Percentiles rank a stretch among this genome's conserved stretches.
Conservation (phyloP, 2,329 filamentous ascomycete species). For the Exophiala calicioides region DNA sequence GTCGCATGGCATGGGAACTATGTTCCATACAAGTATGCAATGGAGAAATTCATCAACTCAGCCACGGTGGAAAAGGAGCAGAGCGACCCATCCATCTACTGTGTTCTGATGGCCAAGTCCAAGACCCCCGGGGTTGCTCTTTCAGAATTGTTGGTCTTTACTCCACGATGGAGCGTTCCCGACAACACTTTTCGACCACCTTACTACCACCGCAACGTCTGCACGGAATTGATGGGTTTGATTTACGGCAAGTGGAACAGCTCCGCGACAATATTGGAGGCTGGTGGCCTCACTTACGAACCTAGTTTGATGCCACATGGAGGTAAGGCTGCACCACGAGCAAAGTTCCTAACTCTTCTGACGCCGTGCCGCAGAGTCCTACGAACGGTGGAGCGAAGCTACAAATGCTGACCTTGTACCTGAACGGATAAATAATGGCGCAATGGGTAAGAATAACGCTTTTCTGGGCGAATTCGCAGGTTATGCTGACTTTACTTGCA, state of each 20-base stretch:
- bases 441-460: background rate
- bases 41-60: conserved; percentile 44
- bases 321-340: background rate
- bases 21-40: conserved; percentile 44
- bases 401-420: conserved; percentile 2
- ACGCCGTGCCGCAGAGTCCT: conserved; percentile 1
- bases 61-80: conserved; percentile 43
- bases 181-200: conserved; percentile 43
- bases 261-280: conserved; percentile 4
- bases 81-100: conserved; percentile 45
- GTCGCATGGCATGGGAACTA: conserved; percentile 72
- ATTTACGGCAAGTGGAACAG: conserved; percentile 15
- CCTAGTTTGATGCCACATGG: conserved; percentile 18
- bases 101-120: conserved; percentile 43
- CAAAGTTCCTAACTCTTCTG: background rate
- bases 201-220: conserved; percentile 45
- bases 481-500: background rate
- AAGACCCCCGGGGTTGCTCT: conserved; percentile 32
- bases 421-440: background rate
- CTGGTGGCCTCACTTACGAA: conserved; percentile 17
- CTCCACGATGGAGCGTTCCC: conserved; percentile 41
- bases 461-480: background rate
- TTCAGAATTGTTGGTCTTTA: conserved; percentile 44
- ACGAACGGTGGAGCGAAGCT: conserved; percentile 6
- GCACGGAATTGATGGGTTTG: conserved; percentile 43